Evolutionary conservation across 768 basidiomycete species (phyloP), one percentile per base, ranked within the genome.

Genomic region (Infundibulicybe gibba): DNA sequence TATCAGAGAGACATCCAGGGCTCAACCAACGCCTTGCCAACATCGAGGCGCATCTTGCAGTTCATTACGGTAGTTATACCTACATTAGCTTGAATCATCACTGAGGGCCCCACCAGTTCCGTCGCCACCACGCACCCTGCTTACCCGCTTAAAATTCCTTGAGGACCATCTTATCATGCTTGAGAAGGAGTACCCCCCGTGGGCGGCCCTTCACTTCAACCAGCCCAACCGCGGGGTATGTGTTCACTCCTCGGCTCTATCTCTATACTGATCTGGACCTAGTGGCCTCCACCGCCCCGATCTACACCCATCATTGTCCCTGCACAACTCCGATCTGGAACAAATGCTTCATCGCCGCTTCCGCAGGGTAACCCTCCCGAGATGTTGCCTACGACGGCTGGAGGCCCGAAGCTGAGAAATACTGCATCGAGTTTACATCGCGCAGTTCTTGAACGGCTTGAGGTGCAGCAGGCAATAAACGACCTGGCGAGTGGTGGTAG

Each of bases 121-220:
- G 19, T 80, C 79, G 4, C 77, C 79, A 2, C 89, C 90, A 0
- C 76, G 73, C 6, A 81, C 76, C 3, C 64, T 91, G 16, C 68
- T 85, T 17, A 69, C 77, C 21, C 80, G 89, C 1, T 64, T 92
- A 14, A 79, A 80, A 51, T 81, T 79, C 51, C 62, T 92, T 1
- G 89, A 92, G 61, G 85, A 89, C 32, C 88, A 90, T 55, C 75
- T 92, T 49, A 72, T 86, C 32, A 75, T 74, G 42, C 70, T 92
- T 1, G 89, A 92, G 61, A 87, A 80, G 55, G 87, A 90, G 44
- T 90, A 88, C 56, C 89, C 89, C 2, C 87, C 89, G 5, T 91
- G 89, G 89, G 87, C 89, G 0, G 87, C 89, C 6, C 66, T 91
- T n/a, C 89, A 91, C 58, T 91, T 91, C 61, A 90, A 87, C 47